These are phyloP conservation scores for Telopea speciosissima DNA, from an alignment of 177 flowering plant genomes.

Conservation along the genomic window DNA sequence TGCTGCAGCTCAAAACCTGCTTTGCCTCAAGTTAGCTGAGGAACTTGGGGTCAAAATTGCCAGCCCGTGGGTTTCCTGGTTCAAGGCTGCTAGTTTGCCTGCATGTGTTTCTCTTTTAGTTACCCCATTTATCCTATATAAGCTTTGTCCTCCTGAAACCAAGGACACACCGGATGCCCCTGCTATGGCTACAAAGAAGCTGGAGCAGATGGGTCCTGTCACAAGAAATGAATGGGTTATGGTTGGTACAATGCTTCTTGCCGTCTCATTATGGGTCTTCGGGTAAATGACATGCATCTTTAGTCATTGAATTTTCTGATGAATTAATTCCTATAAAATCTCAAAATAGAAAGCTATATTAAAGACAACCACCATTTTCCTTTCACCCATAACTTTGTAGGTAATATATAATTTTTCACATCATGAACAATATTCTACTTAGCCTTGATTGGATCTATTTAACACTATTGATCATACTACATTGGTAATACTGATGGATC, in stretches of 20 bases:
- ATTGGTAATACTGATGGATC: too few relatives aligned
- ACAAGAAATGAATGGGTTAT: slow-evolving; percentile 76
- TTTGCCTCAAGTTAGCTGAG: slow-evolving; percentile 89
- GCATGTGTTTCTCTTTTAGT: slow-evolving; percentile 57
- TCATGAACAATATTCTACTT: not conserved
- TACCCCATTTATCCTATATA: slow-evolving; percentile 70
- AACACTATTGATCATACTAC: not conserved
- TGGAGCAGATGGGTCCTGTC: slow-evolving; percentile 84
- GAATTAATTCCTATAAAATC: too few relatives aligned
- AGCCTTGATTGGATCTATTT: not conserved
- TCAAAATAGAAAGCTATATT: too few relatives aligned
- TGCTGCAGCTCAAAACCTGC: slow-evolving; percentile 94
- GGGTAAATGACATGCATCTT: slow-evolving; percentile 47
- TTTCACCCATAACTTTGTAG: not conserved
- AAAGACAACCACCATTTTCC: not conserved
- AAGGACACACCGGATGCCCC: slow-evolving; percentile 97
- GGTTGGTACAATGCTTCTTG: slow-evolving; percentile 86
- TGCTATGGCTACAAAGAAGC: slow-evolving; percentile 61
- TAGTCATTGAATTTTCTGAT: too few relatives aligned
- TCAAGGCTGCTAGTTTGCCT: slow-evolving; percentile 81
- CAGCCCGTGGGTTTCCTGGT: slow-evolving; percentile 86
- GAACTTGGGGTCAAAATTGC: slow-evolving; percentile 70
- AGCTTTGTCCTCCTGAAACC: slow-evolving; percentile 79
- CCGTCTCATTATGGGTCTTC: slow-evolving; percentile 79
- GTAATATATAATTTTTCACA: not conserved